Evolutionary conservation across 78 protist species (phyloP), one percentile per base, ranked within the genome.

Genomic region (Dictyostelium firmibasis): DNA sequence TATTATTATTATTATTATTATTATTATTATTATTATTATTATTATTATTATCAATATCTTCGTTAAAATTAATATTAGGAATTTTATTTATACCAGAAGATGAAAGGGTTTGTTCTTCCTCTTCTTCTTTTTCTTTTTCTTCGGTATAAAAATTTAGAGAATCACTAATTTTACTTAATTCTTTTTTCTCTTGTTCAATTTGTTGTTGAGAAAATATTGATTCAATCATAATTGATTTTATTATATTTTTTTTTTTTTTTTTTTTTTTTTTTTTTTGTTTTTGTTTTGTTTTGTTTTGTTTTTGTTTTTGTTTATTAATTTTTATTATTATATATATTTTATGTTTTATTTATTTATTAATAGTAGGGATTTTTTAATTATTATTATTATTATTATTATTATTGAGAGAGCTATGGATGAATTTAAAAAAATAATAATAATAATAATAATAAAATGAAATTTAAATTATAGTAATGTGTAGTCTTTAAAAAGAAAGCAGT

Each of bases 21-120:
- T 35, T 31, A 33, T 72, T 72, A 33, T 16, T 70, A 70, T 70
- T 70, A 33, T 70, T 33, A 72, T 33, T 72, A 72, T 31, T 14
- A 18, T 13, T 27, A 14, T 70, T 29, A 33, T 72, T 72, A 33
- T 72, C 36, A 72, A 29, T 72, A 72, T 67, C 11, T 11, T 27
- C 75, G 35, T 27, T 67, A 27, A 13, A 16, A 31, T 29, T 67
- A 67, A 67, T 67, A 29, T 27, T 72, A 33, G 79, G 44, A 33
- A 33, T 72, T 72, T 72, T 72, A 33, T 72, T 72, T 16, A 72
- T 18, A 33, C 79, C 79, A 31, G 79, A 72, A 33, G 79, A 72
- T 16, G 79, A 72, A 29, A 72, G 36, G 44, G 25, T 33, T 72
- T 72, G 79, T 33, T 72, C 38, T 6, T 72, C 38, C n/a, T 70